Evolutionary conservation across 1,284 basidiomycete species (phyloP), one percentile per base, ranked within the genome.

Genomic region (Phylloboletellus chloephorus): DNA sequence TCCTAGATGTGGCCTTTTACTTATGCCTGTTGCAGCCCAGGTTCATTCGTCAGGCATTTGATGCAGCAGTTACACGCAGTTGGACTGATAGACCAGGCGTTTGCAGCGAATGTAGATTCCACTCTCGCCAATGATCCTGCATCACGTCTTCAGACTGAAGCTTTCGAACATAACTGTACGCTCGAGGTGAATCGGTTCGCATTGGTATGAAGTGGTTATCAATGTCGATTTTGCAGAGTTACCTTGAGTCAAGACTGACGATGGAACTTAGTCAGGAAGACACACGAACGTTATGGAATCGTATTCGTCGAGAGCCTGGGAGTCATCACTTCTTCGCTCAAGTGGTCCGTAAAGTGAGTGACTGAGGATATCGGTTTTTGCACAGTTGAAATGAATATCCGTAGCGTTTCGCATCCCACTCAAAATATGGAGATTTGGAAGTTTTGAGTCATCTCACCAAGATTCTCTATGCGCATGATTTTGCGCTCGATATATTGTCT

Each of bases 391-490:
- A 47, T 29, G 26, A 38, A 31, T 24, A 21, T 30, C 39, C 36
- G 17, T 49, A 88, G 84, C 71, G 75, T 30, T 81, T 84, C 52
- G 61, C 65, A 16, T 60, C 63, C 12, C 65, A 76, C 21, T 66
- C 72, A 5, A 63, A 64, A 29, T 65, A 71, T 22, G 63, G 73
- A 26, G 82, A 87, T 45, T 68, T 83, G 2, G 86, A 88, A 56
- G 63, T 74, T 4, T 64, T 88, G 23, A 77, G 82, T 36, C 71
- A 76, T 48, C 59, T 85, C 16, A 84, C 81, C 57, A 79, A 75
- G 56, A 56, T 79, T 20, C 67, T 89, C 7, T 78, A 74, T 48
- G 63, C 67, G 7, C 69, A 78, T 41, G 74, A 78, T 43, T 59
- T 63, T 19, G 71, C 74, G 0, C 60, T 88, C 12, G 84, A 88